Evolutionary conservation across 2,329 filamentous ascomycete genomes (phyloP).

Genomic region (Colletotrichum endophyticum): DNA sequence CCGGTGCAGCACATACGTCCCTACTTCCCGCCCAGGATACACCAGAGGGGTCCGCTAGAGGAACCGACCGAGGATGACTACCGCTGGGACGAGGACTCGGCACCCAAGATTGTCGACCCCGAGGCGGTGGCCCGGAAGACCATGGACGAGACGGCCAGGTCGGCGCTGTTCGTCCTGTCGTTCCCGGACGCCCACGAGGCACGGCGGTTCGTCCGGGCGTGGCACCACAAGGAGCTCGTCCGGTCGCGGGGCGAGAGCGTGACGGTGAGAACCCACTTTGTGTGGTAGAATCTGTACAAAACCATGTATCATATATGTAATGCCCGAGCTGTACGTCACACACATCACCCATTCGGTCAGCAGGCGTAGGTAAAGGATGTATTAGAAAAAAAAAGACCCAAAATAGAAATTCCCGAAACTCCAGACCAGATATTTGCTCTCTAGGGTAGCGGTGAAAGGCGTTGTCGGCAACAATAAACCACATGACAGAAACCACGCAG

Average conservation of each 20-base stretch:
- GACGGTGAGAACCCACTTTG: slow-evolving; percentile 8
- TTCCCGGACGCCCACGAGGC: slow-evolving; percentile 35
- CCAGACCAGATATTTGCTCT: slow-evolving; percentile 50
- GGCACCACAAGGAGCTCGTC: slow-evolving; percentile 39
- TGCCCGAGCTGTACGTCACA: not conserved
- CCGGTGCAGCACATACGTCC: slow-evolving; percentile 19
- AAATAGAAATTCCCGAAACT: slow-evolving; percentile 49
- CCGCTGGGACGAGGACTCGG: not conserved
- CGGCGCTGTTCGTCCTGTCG: slow-evolving; percentile 35
- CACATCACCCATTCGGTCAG: not conserved
- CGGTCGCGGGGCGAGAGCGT: not conserved
- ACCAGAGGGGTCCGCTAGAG: not conserved
- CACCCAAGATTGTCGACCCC: not conserved
- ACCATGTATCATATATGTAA: not conserved
- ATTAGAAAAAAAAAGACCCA: slow-evolving; percentile 42
- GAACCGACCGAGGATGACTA: not conserved
- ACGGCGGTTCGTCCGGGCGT: slow-evolving; percentile 43
- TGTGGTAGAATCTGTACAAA: slow-evolving; percentile 11
- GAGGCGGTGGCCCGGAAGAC: not conserved
- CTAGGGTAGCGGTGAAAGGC: slow-evolving; percentile 27
- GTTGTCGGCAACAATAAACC: slow-evolving; percentile 13
- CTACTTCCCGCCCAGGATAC: slow-evolving; percentile 15
- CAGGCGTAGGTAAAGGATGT: slow-evolving; percentile 25
- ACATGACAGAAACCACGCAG: slow-evolving; percentile 6
- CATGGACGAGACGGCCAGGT: slow-evolving; percentile 3